phyloP scores from a whole-genome alignment of 2,329 filamentous ascomycete genomes.

The Fusarium dimerum region DNA sequence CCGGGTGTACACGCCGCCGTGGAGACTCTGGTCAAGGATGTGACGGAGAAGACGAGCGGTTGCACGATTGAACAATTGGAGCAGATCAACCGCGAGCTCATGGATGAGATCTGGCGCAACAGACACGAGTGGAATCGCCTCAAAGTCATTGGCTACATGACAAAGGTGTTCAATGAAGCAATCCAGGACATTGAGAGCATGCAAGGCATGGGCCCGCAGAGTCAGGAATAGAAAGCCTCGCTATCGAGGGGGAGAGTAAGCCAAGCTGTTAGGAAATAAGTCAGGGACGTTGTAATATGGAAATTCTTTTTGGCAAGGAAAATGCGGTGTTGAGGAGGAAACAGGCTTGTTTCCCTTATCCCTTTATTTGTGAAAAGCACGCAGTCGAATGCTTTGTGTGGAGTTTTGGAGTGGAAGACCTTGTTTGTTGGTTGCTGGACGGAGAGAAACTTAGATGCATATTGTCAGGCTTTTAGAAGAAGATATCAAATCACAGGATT shows the following conservation, averaged over 20 bases:
- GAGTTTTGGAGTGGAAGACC: conserved; percentile 23
- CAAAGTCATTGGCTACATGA: conserved; percentile 65
- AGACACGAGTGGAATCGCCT: conserved; percentile 83
- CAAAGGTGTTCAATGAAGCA: conserved; percentile 73
- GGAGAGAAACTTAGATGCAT: conserved; percentile 16
- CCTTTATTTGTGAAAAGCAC: too few species aligned
- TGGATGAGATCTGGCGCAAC: conserved; percentile 84
- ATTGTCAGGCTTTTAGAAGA: conserved; percentile 19
- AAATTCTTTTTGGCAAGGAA: not conserved
- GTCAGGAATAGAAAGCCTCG: conserved; percentile 37
- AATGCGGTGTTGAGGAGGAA: conserved; percentile 1
- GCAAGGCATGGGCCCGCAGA: conserved; percentile 46
- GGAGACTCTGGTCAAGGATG: conserved; percentile 57
- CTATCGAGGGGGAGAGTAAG: conserved; percentile 1
- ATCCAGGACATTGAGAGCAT: conserved; percentile 66
- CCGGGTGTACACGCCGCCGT: conserved; percentile 52
- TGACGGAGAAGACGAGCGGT: conserved; percentile 70
- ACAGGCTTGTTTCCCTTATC: too few species aligned
- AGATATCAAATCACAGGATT: conserved; percentile 19
- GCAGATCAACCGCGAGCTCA: conserved; percentile 86
- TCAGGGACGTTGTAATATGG: conserved; percentile 3
- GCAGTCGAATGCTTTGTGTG: conserved; percentile 15
- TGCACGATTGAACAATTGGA: conserved; percentile 92
- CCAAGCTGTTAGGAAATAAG: not conserved
- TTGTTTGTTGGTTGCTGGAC: conserved; percentile 14